Evolutionary conservation across 176 grass and related monocot genomes (phyloP), one percentile per base, ranked within the genome.

Genomic region (Avena insularis): DNA sequence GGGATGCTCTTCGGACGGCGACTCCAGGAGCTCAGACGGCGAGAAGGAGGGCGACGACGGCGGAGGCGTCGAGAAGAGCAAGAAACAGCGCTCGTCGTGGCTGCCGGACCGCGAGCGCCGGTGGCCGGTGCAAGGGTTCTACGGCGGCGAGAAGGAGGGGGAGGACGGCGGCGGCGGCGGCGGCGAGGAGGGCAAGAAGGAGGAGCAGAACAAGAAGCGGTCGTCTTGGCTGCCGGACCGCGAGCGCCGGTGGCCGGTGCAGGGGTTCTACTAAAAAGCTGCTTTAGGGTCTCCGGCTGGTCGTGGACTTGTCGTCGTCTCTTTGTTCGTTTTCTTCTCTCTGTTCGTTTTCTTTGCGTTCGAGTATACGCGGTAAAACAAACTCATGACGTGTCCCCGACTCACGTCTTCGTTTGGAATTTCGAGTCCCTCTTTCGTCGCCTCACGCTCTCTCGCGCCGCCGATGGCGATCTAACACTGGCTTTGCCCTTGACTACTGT

Each of bases 91-190:
- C 5, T 95, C 93, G n/a, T 95, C 90, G 5, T 95, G 93, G 93
- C 80, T 95, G 75, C 93, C 93, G 13, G 93, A 95, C 54, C 93
- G 90, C 19, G 88, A 92, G 5, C 88, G 84, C 74, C 85, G 93
- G 83, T 95, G 93, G 93, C 93, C 93, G 12, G 48, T 95, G 76
- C 93, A 95, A 82, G 93, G 93, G 8, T 95, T 89, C 64, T 92
- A 69, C 78, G 67, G 5, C 15, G 33, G 8, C 3, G 36, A 12
- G 4, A 19, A 71, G 68, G 68, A 40, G 36, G 1, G 33, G 67
- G 40, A 43, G 40, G 40, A 43, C 6, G 40, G 7, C 0, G 40
- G 40, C 40, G 23, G 23, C 23, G 23, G 23, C 23, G 40, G 40
- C 40, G 40, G 40, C 40, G 40, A 43, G 0, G 40, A 43, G 40